Percentiles rank a stretch among this genome's conserved stretches.
phyloP scores from a whole-genome alignment of 176 grass and related monocot genomes.

The Elaeis guineensis region DNA sequence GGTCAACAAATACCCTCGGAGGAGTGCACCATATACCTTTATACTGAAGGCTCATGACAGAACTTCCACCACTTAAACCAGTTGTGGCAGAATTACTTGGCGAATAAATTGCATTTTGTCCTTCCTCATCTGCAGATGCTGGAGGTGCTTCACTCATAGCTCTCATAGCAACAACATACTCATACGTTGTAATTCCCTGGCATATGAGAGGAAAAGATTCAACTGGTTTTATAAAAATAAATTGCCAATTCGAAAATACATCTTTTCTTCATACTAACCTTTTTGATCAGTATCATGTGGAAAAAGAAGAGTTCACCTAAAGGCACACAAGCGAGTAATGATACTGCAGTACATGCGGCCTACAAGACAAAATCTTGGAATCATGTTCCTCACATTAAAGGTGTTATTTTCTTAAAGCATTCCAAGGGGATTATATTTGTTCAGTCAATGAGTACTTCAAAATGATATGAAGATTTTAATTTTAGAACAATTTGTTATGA shows the following conservation, averaged over 20 bases:
- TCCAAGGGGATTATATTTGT: no score
- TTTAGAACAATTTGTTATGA: no score
- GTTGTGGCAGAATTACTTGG: slow-evolving; percentile 94
- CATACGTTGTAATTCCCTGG: slow-evolving; percentile 94
- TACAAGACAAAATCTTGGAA: slow-evolving; percentile 38
- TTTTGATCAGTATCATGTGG: slow-evolving; percentile 95
- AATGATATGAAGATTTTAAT: no score
- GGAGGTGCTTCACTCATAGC: slow-evolving; percentile 84
- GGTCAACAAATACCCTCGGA: slow-evolving; percentile 93
- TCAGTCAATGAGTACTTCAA: no score
- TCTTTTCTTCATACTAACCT: slow-evolving; percentile 37
- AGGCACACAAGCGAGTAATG: slow-evolving; percentile 72
- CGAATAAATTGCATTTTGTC: slow-evolving; percentile 68
- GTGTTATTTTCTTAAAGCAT: no score
- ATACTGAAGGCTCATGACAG: slow-evolving; percentile 73
- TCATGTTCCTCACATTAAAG: no score
- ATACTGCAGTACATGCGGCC: slow-evolving; percentile 75
- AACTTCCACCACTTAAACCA: slow-evolving; percentile 86
- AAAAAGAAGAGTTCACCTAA: slow-evolving; percentile 98
- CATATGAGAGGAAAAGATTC: slow-evolving; percentile 11
- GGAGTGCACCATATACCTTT: slow-evolving; percentile 98
- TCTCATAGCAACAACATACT: slow-evolving; percentile 98
- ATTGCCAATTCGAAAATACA: no score
- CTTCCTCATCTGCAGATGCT: slow-evolving; percentile 74
- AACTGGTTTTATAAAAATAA: background rate